A percentile compares a stretch with the other conserved stretches of the same genome.
Evolutionary conservation across 192 early-diverging fungal genomes (phyloP).

Genomic region (Coemansia reversa): DNA sequence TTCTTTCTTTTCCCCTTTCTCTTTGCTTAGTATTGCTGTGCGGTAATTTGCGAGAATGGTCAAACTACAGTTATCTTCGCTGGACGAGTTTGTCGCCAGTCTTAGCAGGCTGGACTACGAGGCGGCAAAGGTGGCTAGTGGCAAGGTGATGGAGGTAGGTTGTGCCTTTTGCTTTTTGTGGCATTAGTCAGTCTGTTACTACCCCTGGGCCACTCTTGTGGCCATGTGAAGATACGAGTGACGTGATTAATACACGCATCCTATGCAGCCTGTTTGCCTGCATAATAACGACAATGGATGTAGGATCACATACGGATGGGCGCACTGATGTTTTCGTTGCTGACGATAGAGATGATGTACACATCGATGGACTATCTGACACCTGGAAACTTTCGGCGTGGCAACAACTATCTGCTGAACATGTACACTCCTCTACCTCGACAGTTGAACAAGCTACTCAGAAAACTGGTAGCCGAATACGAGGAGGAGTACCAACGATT

Average conservation of each 20-base stretch:
- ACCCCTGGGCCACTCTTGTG: background rate
- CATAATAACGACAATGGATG: background rate
- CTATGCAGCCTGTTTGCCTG: background rate
- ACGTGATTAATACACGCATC: background rate
- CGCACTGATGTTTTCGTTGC: slow-evolving; percentile 51
- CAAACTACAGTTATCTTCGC: slow-evolving; percentile 44
- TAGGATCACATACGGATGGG: slow-evolving; percentile 53
- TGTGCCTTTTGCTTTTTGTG: background rate
- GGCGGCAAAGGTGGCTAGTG: slow-evolving; percentile 45
- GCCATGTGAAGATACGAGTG: background rate
- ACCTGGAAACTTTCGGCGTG: slow-evolving; percentile 43
- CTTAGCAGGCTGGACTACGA: slow-evolving; percentile 53
- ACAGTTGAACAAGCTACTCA: slow-evolving; percentile 34
- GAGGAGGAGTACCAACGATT: slow-evolving; percentile 42
- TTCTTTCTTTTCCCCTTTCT: background rate
- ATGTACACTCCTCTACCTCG: slow-evolving; percentile 43
- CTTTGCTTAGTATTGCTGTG: background rate
- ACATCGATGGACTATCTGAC: slow-evolving; percentile 55
- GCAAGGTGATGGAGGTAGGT: slow-evolving; percentile 54
- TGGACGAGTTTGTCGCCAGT: slow-evolving; percentile 45
- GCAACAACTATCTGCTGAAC: slow-evolving; percentile 38
- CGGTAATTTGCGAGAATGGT: slow-evolving; percentile 16
- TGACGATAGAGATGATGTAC: slow-evolving; percentile 54
- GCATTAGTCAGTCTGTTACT: background rate
- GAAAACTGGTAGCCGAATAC: slow-evolving; percentile 36